A percentile compares a stretch with the other conserved stretches of the same genome.
These are phyloP conservation scores for Chrysosporium keratinophilum DNA, from an alignment of 2,329 filamentous ascomycete species.

Conservation along the genomic window DNA sequence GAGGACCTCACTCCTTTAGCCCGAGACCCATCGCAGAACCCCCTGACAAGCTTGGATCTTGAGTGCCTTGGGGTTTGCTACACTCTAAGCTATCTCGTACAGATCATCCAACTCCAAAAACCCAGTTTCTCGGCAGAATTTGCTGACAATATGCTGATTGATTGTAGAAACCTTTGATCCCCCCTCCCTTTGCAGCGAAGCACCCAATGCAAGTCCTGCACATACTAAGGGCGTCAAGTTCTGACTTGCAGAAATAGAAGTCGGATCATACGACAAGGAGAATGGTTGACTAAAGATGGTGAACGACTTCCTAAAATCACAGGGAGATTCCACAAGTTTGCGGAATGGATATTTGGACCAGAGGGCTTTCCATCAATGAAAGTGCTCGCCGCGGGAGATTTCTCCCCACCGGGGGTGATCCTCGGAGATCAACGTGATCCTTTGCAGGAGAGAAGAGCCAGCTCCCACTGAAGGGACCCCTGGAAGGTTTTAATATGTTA, in stretches of 20 bases:
- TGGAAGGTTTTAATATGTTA: not conserved
- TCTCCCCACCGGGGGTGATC: slow-evolving; percentile 1
- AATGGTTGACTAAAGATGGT: not conserved
- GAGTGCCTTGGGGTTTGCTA: slow-evolving; percentile 7
- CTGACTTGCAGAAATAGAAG: slow-evolving; percentile 4
- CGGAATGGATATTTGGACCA: slow-evolving; percentile 9
- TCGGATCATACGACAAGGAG: not conserved
- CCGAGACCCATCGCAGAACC: slow-evolving; percentile 1
- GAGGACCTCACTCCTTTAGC: not conserved
- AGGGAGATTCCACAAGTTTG: not conserved
- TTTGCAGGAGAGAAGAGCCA: slow-evolving; percentile 1
- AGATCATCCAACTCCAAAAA: not conserved
- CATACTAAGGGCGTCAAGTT: slow-evolving; percentile 1
- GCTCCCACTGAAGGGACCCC: not conserved
- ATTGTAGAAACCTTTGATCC: not conserved
- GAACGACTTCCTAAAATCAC: not conserved
- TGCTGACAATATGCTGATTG: not conserved
- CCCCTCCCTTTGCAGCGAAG: not conserved
- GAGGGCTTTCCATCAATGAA: slow-evolving; percentile 7
- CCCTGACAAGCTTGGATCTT: not conserved
- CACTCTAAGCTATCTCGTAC: slow-evolving; percentile 3
- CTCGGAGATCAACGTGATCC: too few relatives aligned
- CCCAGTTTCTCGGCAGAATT: not conserved
- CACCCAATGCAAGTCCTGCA: not conserved
- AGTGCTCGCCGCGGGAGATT: slow-evolving; percentile 8